Evolutionary conservation across 306 rosid genomes (phyloP).

Genomic region (Medicago ruthenica): DNA sequence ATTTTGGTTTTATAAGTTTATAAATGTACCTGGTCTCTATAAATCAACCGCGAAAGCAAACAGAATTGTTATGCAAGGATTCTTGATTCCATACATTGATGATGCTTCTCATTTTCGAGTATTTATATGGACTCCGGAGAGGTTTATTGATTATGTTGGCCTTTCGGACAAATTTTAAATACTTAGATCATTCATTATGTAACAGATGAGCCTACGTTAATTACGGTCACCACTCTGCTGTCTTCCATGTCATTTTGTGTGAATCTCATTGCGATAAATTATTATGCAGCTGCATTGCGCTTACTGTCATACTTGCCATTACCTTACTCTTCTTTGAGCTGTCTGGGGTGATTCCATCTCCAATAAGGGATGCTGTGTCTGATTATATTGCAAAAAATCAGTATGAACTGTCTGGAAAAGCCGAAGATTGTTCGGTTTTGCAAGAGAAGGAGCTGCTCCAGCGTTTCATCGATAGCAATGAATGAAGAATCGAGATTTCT

Average conservation of each 20-base stretch:
- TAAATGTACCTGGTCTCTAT: too few species aligned
- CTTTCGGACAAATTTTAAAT: not conserved
- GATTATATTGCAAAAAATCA: conserved; percentile 64
- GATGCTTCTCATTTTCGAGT: too few species aligned
- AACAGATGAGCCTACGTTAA: conserved; percentile 13
- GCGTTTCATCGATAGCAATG: conserved; percentile 84
- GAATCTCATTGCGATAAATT: conserved; percentile 42
- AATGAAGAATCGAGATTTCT: conserved; percentile 45
- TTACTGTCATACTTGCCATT: too few species aligned
- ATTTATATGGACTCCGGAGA: too few species aligned
- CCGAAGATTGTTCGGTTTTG: conserved; percentile 65
- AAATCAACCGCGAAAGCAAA: too few species aligned
- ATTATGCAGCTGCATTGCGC: not conserved
- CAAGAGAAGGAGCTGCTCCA: conserved; percentile 69
- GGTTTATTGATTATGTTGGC: too few species aligned
- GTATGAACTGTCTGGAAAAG: conserved; percentile 67
- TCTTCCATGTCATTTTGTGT: conserved; percentile 7
- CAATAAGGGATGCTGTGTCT: conserved; percentile 67
- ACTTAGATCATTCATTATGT: not conserved
- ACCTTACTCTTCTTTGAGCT: conserved; percentile 21
- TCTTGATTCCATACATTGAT: too few species aligned
- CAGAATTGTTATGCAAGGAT: too few species aligned
- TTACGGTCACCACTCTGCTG: conserved; percentile 14
- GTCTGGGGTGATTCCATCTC: conserved; percentile 63
- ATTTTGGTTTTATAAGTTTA: too few species aligned